Conservation (phyloP, 2,329 filamentous ascomycete genomes). For the Phoma sp. region DNA sequence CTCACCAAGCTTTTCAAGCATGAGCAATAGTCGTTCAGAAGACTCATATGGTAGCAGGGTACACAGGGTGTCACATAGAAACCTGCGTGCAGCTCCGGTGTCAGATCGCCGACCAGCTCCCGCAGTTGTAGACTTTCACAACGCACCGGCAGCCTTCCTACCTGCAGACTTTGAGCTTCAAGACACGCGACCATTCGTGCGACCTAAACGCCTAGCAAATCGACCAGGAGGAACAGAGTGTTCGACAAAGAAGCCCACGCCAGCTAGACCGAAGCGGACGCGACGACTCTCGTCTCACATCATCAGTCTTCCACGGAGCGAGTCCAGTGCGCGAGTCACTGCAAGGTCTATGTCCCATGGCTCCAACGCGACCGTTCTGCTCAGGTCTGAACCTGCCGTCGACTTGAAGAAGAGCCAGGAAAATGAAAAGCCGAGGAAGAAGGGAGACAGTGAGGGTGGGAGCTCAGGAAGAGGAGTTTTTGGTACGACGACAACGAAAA, state of each 20-base stretch:
- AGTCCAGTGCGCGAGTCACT: slow-evolving; percentile 25
- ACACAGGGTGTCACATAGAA: slow-evolving; percentile 36
- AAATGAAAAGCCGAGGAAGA: slow-evolving; percentile 26
- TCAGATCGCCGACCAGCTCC: slow-evolving; percentile 38
- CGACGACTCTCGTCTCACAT: slow-evolving; percentile 42
- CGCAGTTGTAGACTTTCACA: slow-evolving; percentile 55
- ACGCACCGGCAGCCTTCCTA: slow-evolving; percentile 54
- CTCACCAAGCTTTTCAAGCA: slow-evolving; percentile 64
- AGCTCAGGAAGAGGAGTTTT: slow-evolving; percentile 10
- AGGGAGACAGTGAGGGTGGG: slow-evolving; percentile 17
- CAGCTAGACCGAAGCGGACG: slow-evolving; percentile 34
- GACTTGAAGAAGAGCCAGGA: slow-evolving; percentile 17
- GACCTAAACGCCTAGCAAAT: slow-evolving; percentile 38
- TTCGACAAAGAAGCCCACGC: slow-evolving; percentile 30
- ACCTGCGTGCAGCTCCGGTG: slow-evolving; percentile 31
- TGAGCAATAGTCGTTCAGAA: slow-evolving; percentile 46
- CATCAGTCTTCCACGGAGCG: slow-evolving; percentile 38
- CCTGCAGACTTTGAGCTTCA: slow-evolving; percentile 56
- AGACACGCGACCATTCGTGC: slow-evolving; percentile 31
- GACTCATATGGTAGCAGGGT: slow-evolving; percentile 41
- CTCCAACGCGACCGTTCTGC: slow-evolving; percentile 30
- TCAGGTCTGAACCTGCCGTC: slow-evolving; percentile 12
- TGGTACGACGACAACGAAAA: slow-evolving; percentile 29
- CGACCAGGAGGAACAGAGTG: slow-evolving; percentile 30
- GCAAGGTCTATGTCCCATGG: slow-evolving; percentile 26